These are phyloP conservation scores for Neonectria neomacrospora DNA, from an alignment of 2,329 filamentous ascomycete species.

Conservation along the genomic window DNA sequence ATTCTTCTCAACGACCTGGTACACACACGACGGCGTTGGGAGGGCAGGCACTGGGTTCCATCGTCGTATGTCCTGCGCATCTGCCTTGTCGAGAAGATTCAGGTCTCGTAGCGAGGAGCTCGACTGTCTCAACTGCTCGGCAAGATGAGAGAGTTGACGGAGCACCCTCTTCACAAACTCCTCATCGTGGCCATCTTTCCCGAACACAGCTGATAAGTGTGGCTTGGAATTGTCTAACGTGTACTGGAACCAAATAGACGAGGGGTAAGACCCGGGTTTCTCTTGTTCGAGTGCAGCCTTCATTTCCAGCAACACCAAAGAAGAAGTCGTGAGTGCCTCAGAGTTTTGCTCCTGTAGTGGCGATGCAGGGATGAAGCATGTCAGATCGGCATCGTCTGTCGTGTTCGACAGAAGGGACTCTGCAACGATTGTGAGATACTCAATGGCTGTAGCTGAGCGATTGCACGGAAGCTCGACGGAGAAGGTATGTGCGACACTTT, in stretches of 20 bases:
- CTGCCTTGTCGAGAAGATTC: constrained; percentile 3
- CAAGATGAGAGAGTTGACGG: constrained; percentile 2
- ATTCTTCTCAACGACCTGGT: background rate
- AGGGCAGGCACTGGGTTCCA: constrained; percentile 3
- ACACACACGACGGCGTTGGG: background rate
- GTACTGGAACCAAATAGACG: constrained; percentile 1
- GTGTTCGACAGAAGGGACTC: background rate
- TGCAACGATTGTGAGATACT: background rate
- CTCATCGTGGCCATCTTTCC: background rate
- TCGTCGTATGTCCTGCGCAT: background rate
- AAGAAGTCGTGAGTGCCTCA: background rate
- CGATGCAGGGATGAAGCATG: background rate
- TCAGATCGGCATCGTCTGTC: background rate
- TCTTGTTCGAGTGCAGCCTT: background rate
- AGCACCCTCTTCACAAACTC: constrained; percentile 2
- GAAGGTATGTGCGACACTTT: background rate
- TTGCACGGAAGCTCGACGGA: background rate
- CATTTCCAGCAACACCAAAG: background rate
- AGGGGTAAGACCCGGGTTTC: constrained; percentile 1
- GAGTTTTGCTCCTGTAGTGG: background rate
- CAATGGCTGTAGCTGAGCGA: constrained; percentile 2
- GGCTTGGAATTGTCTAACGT: background rate
- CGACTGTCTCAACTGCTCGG: background rate
- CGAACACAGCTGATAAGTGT: constrained; percentile 1
- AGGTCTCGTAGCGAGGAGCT: constrained; percentile 2